Base-by-base conservation (phyloP, 208 protist species). In the Acanthamoeba royreba region DNA sequence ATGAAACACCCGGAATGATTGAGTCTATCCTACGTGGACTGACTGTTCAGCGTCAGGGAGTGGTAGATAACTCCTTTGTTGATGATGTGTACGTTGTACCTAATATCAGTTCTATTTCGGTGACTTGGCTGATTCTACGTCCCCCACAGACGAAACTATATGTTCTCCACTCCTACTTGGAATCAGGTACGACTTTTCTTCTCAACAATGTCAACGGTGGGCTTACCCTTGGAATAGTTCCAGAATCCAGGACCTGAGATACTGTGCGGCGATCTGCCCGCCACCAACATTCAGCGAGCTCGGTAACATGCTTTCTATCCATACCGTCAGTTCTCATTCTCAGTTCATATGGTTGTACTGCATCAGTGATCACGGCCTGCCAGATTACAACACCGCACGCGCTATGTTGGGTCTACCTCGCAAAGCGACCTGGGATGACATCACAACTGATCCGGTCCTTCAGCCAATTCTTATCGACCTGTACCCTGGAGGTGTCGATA, bases 101-200 rank as follows among this genome's bases (percentile, higher is more conserved):
- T n/a, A n/a, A n/a, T n/a, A n/a, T n/a, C n/a, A n/a, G n/a, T n/a
- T n/a, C n/a, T n/a, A n/a, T n/a, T n/a, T n/a, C n/a, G n/a, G n/a
- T n/a, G n/a, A n/a, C n/a, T n/a, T n/a, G n/a, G n/a, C n/a, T n/a
- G n/a, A n/a, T n/a, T n/a, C n/a, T n/a, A n/a, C n/a, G n/a, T n/a
- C n/a, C n/a, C 52, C 15, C 52, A 15, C 7, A 85, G 74, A 7
- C 74, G 74, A 15, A 90, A 61, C 33, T 90, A 90, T 42, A 90
- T 90, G 83, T 90, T 90, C 83, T 90, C 83, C 47, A 90, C 83
- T 9, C 83, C 83, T 25, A 69, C 52, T 4, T 90, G 83, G 83
- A 90, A 69, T 19, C 53, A 53, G 45, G 42, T 42, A 81, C 69
- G 15, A 77, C 31, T 28, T 77, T 55, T 55, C 49, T 19, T 55